Evolutionary conservation across 768 basidiomycete species (phyloP).

Genomic region (Cystobasidium onofrii): DNA sequence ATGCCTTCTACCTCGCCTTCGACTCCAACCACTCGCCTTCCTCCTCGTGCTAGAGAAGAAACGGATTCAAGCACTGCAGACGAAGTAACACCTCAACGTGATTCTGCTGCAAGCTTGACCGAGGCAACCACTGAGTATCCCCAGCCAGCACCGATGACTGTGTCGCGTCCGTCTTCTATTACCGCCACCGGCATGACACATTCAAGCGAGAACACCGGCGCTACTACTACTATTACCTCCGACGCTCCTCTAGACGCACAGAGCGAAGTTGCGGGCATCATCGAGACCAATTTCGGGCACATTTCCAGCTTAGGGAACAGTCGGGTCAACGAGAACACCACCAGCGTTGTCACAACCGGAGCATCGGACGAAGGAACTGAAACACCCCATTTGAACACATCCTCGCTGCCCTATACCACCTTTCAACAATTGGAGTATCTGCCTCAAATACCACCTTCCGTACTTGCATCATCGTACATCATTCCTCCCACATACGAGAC

Average conservation of each 20-base stretch:
- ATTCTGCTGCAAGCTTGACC: not conserved
- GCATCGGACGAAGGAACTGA: not conserved
- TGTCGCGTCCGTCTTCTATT: no score
- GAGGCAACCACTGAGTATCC: not conserved
- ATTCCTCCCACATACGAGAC: conserved; percentile 82
- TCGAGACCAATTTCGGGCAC: not conserved
- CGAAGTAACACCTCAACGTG: not conserved
- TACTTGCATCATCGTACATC: conserved; percentile 80
- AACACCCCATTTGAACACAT: not conserved
- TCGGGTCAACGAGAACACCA: not conserved
- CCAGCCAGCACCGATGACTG: no score
- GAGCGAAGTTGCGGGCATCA: not conserved
- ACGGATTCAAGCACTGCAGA: not conserved
- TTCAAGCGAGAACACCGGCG: no score
- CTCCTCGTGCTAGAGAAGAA: not conserved
- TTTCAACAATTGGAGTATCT: conserved; percentile 83
- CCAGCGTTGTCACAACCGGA: not conserved
- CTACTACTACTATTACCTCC: no score
- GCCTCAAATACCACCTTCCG: conserved; percentile 76
- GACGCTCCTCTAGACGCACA: not conserved
- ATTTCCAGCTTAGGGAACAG: not conserved
- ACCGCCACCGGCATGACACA: no score
- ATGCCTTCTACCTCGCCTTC: not conserved
- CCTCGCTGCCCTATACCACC: conserved; percentile 59
- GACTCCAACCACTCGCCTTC: not conserved